These are phyloP conservation scores for Piromyces finnis DNA, from an alignment of 192 early-diverging fungal species.

Conservation along the genomic window DNA sequence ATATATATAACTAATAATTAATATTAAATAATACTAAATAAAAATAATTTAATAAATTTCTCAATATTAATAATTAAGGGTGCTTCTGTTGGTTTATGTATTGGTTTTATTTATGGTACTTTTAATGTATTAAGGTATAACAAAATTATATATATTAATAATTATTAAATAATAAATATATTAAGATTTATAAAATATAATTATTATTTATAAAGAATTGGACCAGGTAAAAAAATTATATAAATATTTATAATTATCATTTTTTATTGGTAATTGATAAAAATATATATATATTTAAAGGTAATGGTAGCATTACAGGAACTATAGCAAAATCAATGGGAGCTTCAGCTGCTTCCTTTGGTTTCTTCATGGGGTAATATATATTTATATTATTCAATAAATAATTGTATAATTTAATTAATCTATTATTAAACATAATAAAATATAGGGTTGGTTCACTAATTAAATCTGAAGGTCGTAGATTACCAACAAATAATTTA, in stretches of 20 bases:
- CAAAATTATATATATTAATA: not conserved
- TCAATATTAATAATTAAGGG: not conserved
- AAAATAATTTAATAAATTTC: not conserved
- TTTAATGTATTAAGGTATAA: not conserved
- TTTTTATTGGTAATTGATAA: no score
- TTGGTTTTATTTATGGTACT: not conserved
- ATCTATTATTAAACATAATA: no score
- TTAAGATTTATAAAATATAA: no score
- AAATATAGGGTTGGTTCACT: not conserved
- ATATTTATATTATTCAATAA: not conserved
- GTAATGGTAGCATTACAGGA: not conserved
- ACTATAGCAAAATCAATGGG: not conserved
- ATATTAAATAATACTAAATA: not conserved
- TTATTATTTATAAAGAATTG: no score
- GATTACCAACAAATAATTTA: not conserved
- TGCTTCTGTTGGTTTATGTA: not conserved
- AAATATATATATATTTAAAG: no score
- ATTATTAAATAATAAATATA: not conserved
- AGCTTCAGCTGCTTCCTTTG: not conserved
- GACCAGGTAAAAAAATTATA: no score
- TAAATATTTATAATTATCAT: no score
- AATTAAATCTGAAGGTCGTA: not conserved
- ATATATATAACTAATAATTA: not conserved
- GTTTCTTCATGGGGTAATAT: not conserved
- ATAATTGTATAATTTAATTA: no score